phyloP scores from a whole-genome alignment of 2,329 filamentous ascomycete genomes.

The Knufia petricola region DNA sequence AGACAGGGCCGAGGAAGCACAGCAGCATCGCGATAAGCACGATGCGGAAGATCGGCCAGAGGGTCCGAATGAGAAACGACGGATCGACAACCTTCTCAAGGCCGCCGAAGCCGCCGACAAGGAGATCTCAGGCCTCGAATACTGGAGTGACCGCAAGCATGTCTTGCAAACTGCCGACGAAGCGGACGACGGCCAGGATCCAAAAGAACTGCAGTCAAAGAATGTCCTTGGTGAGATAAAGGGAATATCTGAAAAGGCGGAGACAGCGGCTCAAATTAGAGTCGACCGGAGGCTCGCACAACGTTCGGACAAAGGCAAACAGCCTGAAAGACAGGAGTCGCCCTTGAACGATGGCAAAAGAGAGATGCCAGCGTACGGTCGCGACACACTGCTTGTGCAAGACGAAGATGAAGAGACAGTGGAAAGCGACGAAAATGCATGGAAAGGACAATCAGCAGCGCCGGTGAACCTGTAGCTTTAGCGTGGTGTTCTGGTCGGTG shows the following conservation, averaged over 20 bases:
- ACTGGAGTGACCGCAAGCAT: slow-evolving; percentile 63
- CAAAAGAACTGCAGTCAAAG: slow-evolving; percentile 9
- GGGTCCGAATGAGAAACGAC: slow-evolving; percentile 37
- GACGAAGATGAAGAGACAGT: slow-evolving; percentile 1
- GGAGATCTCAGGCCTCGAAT: slow-evolving; percentile 71
- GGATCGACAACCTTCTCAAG: slow-evolving; percentile 59
- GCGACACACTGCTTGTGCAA: neutral
- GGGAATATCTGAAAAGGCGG: slow-evolving; percentile 48
- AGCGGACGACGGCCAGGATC: slow-evolving; percentile 16
- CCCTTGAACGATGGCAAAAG: slow-evolving; percentile 4
- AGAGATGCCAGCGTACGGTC: slow-evolving; percentile 1
- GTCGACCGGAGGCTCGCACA: neutral
- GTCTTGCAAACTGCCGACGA: slow-evolving; percentile 20
- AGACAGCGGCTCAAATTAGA: slow-evolving; percentile 24
- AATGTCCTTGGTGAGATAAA: slow-evolving; percentile 41
- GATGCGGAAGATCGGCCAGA: slow-evolving; percentile 33
- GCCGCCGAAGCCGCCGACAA: slow-evolving; percentile 68
- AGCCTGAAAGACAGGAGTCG: slow-evolving; percentile 1
- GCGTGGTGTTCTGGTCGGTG: slow-evolving; percentile 4
- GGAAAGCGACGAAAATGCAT: neutral
- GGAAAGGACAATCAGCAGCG: slow-evolving; percentile 1
- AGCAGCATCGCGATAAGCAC: slow-evolving; percentile 41
- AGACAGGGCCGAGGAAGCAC: slow-evolving; percentile 49
- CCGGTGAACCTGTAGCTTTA: neutral
- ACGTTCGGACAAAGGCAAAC: slow-evolving; percentile 4